Percentiles rank a stretch among this genome's conserved stretches.
These are phyloP conservation scores for Metarhizium humberi DNA, from an alignment of 2,329 filamentous ascomycete species.

Conservation along the genomic window DNA sequence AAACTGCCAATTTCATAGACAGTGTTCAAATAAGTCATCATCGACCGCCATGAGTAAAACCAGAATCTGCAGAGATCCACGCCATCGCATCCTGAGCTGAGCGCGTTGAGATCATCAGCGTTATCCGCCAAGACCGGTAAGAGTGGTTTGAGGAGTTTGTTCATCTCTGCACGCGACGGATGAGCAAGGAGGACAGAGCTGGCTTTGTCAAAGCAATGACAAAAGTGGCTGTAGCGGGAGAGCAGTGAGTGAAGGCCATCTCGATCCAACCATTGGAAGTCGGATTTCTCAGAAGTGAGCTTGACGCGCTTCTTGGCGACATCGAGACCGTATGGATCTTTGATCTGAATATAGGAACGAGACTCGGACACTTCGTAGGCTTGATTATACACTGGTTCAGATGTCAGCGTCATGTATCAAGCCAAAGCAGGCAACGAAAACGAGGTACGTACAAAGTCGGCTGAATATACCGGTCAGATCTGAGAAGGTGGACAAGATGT, in stretches of 20 bases:
- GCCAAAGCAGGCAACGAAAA: background rate
- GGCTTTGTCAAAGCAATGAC: slow-evolving; percentile 11
- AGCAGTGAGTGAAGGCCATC: slow-evolving; percentile 14
- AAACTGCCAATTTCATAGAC: slow-evolving; percentile 19
- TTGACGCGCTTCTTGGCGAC: slow-evolving; percentile 19
- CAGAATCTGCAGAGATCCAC: slow-evolving; percentile 16
- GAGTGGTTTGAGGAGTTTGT: slow-evolving; percentile 15
- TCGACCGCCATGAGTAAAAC: slow-evolving; percentile 10
- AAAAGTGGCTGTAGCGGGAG: slow-evolving; percentile 14
- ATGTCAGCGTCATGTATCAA: background rate
- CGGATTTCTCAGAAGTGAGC: slow-evolving; percentile 10
- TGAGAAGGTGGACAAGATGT: slow-evolving; percentile 15
- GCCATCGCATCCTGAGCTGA: slow-evolving; percentile 6
- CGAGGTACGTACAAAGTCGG: slow-evolving; percentile 13
- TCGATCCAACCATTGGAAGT: slow-evolving; percentile 17
- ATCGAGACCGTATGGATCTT: slow-evolving; percentile 7
- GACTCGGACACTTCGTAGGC: slow-evolving; percentile 16
- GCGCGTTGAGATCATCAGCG: slow-evolving; percentile 9
- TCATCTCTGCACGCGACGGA: slow-evolving; percentile 14
- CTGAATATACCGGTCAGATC: slow-evolving; percentile 16
- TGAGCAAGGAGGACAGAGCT: slow-evolving; percentile 11
- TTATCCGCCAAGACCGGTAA: slow-evolving; percentile 13
- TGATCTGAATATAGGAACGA: slow-evolving; percentile 11
- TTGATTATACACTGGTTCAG: slow-evolving; percentile 6
- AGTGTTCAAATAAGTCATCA: slow-evolving; percentile 12